These are phyloP conservation scores for Flueggea neowawraea DNA, from an alignment of 441 rosid genomes.

Conservation along the genomic window DNA sequence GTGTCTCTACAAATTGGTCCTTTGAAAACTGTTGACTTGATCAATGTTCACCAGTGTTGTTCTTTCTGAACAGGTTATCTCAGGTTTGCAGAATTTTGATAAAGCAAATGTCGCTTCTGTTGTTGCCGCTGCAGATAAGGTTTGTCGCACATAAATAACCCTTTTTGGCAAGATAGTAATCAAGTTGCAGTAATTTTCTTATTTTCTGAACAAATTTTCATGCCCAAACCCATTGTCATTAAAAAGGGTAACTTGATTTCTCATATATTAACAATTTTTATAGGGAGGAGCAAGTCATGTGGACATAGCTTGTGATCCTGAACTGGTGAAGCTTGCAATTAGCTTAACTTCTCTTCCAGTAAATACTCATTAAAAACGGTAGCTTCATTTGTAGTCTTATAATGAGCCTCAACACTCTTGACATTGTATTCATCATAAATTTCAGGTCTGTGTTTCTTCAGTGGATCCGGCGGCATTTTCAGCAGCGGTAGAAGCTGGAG, in stretches of 20 bases:
- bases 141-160: constrained; percentile 4
- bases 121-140: constrained; percentile 67
- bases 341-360: no score
- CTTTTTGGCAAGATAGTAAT: neutral
- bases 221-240: neutral
- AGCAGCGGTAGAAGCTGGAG: constrained; percentile 64
- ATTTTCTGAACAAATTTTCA: no score
- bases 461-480: constrained; percentile 47
- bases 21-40: neutral
- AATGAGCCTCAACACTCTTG: no score
- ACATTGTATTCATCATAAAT: no score
- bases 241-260: no score
- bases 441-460: constrained; percentile 61
- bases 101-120: constrained; percentile 55
- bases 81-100: constrained; percentile 56
- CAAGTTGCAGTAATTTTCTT: no score
- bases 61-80: constrained; percentile 35
- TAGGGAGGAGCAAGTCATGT: no score
- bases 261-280: no score
- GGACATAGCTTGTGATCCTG: no score
- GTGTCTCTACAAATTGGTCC: neutral
- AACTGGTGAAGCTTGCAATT: no score
- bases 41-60: neutral
- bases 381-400: neutral
- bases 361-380: no score